Conservation (phyloP, 2,329 filamentous ascomycete species). For the Botrytis paeoniae region DNA sequence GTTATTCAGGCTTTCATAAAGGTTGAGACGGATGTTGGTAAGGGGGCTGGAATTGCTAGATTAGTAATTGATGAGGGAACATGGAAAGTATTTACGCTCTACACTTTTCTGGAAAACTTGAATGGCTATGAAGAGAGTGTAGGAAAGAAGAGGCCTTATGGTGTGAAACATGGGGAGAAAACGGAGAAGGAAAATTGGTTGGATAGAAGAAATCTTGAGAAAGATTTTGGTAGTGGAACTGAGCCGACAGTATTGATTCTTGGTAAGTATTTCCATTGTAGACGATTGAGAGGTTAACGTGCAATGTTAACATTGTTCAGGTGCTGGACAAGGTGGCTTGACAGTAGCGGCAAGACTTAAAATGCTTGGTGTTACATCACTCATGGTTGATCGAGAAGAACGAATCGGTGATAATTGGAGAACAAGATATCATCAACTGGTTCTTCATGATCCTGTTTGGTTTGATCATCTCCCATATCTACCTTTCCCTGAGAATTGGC, state of each 20-base stretch:
- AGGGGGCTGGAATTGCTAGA: slow-evolving; percentile 54
- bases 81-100: slow-evolving; percentile 65
- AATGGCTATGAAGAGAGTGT: slow-evolving; percentile 52
- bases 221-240: slow-evolving; percentile 42
- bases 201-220: slow-evolving; percentile 49
- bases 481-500: slow-evolving; percentile 62
- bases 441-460: slow-evolving; percentile 64
- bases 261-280: slow-evolving; percentile 42
- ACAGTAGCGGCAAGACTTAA: slow-evolving; percentile 57
- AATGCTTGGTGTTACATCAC: slow-evolving; percentile 52
- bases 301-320: slow-evolving; percentile 50
- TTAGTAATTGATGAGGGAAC: slow-evolving; percentile 41
- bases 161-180: slow-evolving; percentile 54
- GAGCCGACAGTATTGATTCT: slow-evolving; percentile 58
- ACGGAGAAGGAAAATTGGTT: slow-evolving; percentile 57
- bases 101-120: slow-evolving; percentile 56
- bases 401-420: slow-evolving; percentile 64
- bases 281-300: not conserved
- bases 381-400: slow-evolving; percentile 57
- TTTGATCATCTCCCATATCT: slow-evolving; percentile 62
- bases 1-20: slow-evolving; percentile 56
- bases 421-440: slow-evolving; percentile 59
- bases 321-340: slow-evolving; percentile 60
- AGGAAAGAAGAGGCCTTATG: slow-evolving; percentile 49
- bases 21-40: slow-evolving; percentile 52